Base-by-base conservation (phyloP, 352 stramenopile species). In the Heterotrichella gracilis region DNA sequence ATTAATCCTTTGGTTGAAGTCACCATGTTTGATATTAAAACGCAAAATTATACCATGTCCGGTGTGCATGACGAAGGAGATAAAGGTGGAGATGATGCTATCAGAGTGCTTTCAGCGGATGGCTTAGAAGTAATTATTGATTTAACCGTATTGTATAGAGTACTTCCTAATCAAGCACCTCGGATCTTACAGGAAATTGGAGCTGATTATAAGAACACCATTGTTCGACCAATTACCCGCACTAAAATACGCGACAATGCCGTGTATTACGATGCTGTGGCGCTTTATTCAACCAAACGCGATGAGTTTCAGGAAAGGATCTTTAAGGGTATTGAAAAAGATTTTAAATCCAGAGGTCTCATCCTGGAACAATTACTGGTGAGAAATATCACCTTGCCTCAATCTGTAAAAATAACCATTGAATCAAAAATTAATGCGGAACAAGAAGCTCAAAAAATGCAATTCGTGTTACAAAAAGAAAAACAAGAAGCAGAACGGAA, bases 401-500 rank as follows among this genome's bases (percentile, higher is more conserved):
- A 53, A 53, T 53, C 32, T 53, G 32, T 53, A 53, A 53, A 53
- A 53, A 53, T 53, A 17, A 53, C 32, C n/a, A 53, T 53, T 53
- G 32, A 53, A 53, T 53, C 32, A 17, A 53, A 53, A n/a, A 53
- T 53, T n/a, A 53, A 53, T 53, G 32, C 32, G 32, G 32, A 53
- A 53, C 32, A 53, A n/a, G 32, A 53, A 9, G 32, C 32, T 53
- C 32, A 53, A 53, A 53, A 53, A 53, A 53, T 53, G 32, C 32
- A 53, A n/a, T 53, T 53, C 32, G 32, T 53, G 32, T 53, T 53
- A 53, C 32, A 53, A 53, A 53, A 53, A 53, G 32, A 53, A 53
- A 53, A n/a, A n/a, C 32, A 53, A n/a, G 32, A 53, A 53, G 32
- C 32, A n/a, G 32, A 53, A 53, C 32, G 32, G n/a, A 53, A 53